A percentile compares a stretch with the other conserved stretches of the same genome.
Conservation (phyloP, 2,329 filamentous ascomycete genomes). For the Aspergillus sp. region DNA sequence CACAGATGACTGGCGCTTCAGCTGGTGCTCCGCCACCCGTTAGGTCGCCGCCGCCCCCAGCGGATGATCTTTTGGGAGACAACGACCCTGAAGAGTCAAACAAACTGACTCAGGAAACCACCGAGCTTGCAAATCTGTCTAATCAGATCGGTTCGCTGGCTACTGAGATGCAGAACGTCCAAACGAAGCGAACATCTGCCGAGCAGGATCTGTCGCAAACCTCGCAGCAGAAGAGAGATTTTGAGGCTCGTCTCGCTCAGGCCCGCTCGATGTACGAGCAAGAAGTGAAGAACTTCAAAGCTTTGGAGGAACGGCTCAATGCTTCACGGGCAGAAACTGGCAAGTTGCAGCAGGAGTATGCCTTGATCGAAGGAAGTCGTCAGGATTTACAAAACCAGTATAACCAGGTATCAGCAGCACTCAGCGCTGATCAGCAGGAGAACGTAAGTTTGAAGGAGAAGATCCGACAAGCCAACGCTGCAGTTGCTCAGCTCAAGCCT, state of each 20-base stretch:
- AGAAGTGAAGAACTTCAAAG: constrained; percentile 82
- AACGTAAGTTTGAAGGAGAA: constrained; percentile 83
- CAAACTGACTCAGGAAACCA: constrained; percentile 83
- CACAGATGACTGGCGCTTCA: constrained; percentile 72
- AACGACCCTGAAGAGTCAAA: constrained; percentile 85
- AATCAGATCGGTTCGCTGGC: constrained; percentile 91
- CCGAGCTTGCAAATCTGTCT: constrained; percentile 90
- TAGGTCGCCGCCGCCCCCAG: constrained; percentile 52
- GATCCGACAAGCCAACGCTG: constrained; percentile 78
- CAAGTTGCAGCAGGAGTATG: constrained; percentile 81
- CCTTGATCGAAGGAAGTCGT: constrained; percentile 76
- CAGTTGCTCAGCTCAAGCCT: constrained; percentile 81
- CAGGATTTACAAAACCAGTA: constrained; percentile 83
- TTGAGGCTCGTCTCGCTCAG: constrained; percentile 84
- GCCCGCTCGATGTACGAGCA: constrained; percentile 88
- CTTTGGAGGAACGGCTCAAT: constrained; percentile 79
- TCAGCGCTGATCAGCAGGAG: constrained; percentile 87
- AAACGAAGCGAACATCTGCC: constrained; percentile 74
- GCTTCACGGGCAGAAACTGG: constrained; percentile 76
- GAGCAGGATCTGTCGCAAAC: constrained; percentile 82
- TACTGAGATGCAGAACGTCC: constrained; percentile 91
- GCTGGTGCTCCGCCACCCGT: constrained; percentile 32
- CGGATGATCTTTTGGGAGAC: constrained; percentile 88
- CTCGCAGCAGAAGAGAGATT: constrained; percentile 85
- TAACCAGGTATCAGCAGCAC: constrained; percentile 69